Evolutionary conservation across 2,329 filamentous ascomycete species (phyloP).

Genomic region (Aspergillus intermedius): DNA sequence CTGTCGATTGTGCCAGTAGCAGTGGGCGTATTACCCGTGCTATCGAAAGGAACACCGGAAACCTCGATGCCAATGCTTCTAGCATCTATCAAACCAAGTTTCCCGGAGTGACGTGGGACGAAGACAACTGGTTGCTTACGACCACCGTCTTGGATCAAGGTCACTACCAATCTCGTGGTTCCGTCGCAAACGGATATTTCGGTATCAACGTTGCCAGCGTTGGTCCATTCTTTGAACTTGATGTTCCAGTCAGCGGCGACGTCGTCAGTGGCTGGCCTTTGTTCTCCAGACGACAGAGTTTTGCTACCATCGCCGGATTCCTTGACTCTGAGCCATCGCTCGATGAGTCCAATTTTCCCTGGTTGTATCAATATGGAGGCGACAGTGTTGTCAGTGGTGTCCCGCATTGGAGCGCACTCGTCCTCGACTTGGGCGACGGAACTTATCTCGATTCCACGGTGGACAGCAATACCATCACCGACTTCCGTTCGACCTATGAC

Average conservation of each 20-base stretch:
- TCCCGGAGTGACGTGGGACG: constrained; percentile 52
- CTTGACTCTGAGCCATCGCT: constrained; percentile 55
- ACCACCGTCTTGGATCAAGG: constrained; percentile 51
- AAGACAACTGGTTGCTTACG: constrained; percentile 50
- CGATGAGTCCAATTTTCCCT: constrained; percentile 58
- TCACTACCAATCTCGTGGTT: constrained; percentile 55
- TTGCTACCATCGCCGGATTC: constrained; percentile 63
- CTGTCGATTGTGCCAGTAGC: neutral
- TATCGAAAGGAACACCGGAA: constrained; percentile 12
- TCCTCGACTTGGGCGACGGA: constrained; percentile 50
- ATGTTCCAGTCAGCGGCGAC: constrained; percentile 45
- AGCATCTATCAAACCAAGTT: constrained; percentile 46
- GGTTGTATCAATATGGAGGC: constrained; percentile 62
- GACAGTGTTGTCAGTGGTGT: constrained; percentile 67
- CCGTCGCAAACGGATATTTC: constrained; percentile 58
- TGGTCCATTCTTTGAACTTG: constrained; percentile 58
- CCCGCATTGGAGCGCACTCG: constrained; percentile 60
- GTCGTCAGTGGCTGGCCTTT: constrained; percentile 62
- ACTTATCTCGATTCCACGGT: constrained; percentile 56
- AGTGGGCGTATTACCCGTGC: constrained; percentile 2
- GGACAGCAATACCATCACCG: constrained; percentile 50
- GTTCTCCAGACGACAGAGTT: constrained; percentile 56
- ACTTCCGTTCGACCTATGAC: constrained; percentile 57
- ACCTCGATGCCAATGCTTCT: constrained; percentile 6
- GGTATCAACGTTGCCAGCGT: constrained; percentile 58